phyloP scores from a whole-genome alignment of 2,329 filamentous ascomycete species.

The Alternaria sp. region DNA sequence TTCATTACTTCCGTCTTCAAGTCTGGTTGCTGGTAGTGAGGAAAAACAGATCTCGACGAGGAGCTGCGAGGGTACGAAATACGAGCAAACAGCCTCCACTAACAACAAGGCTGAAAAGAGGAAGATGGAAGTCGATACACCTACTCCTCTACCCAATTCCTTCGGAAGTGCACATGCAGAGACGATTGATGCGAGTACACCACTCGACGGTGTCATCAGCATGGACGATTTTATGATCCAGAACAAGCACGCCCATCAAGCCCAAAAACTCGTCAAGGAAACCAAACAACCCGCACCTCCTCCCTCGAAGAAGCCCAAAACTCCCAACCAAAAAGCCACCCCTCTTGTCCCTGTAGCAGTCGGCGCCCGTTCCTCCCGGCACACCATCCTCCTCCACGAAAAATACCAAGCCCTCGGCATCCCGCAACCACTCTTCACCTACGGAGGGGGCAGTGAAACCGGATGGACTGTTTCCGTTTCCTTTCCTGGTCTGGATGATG shows the following conservation, averaged over 20 bases:
- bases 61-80: not conserved
- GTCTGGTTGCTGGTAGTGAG: not conserved
- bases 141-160: not conserved
- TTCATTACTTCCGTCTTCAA: slow-evolving; percentile 4
- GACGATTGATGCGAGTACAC: not conserved
- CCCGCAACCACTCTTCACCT: slow-evolving; percentile 29
- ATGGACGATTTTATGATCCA: slow-evolving; percentile 29
- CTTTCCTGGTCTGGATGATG: slow-evolving; percentile 25
- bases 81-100: not conserved
- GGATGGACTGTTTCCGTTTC: slow-evolving; percentile 32
- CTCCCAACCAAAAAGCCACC: not conserved
- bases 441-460: slow-evolving; percentile 6
- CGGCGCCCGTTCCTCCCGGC: slow-evolving; percentile 25
- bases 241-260: slow-evolving; percentile 10
- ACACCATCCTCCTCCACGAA: slow-evolving; percentile 31
- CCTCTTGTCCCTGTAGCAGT: slow-evolving; percentile 25
- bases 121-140: slow-evolving; percentile 19
- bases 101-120: not conserved
- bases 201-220: slow-evolving; percentile 14
- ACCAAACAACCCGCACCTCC: slow-evolving; percentile 4
- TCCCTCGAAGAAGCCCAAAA: slow-evolving; percentile 13
- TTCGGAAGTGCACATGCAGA: not conserved
- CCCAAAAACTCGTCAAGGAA: slow-evolving; percentile 11
- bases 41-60: no score
- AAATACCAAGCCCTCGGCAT: slow-evolving; percentile 34